Evolutionary conservation across 108 stramenopile genomes (phyloP), one percentile per base, ranked within the genome.

Genomic region (Skeletonema menzelii): DNA sequence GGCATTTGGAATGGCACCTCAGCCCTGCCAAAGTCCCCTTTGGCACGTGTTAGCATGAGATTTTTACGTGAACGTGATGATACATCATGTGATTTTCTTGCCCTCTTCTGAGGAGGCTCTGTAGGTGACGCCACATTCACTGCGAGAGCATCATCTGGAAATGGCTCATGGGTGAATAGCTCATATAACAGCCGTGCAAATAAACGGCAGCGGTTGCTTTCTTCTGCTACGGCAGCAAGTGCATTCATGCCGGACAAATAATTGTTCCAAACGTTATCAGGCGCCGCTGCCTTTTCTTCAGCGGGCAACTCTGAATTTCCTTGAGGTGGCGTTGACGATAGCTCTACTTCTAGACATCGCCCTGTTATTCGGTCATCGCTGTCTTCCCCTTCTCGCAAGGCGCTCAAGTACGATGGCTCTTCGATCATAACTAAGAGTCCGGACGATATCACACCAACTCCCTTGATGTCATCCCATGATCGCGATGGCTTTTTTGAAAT

Each of bases 101-200:
- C 32, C 28, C 37, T 55, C 22, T 57, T 55, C 13, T 27, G 63
- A 27, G 47, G 42, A 20, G 46, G 56, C 38, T 55, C 49, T 26
- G 30, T 53, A 17, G 49, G 5, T 12, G 44, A 46, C 3, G 44
- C 44, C 17, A 3, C 44, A 46, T n/a, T 5, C 0, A 17, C 15
- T 17, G 44, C 44, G 44, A 46, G 14, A 17, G 44, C 44, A 46
- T 46, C 40, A 8, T 63, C 49, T 4, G 55, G 55, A 10, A 58
- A 56, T 20, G 56, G 42, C 14, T 59, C 35, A 47, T 62, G 13
- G 34, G 68, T 69, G 40, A 77, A 77, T 17, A 77, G 27, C 27
- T 56, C 35, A 69, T 70, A n/a, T 20, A 77, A 35, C 2, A 70
- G 56, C 17, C 64, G 37, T 28, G 68, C 76, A 8, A 77, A 35